A percentile compares a stretch with the other conserved stretches of the same genome.
Conservation (phyloP, 2,329 filamentous ascomycete species). For the Fusarium austroafricanum region DNA sequence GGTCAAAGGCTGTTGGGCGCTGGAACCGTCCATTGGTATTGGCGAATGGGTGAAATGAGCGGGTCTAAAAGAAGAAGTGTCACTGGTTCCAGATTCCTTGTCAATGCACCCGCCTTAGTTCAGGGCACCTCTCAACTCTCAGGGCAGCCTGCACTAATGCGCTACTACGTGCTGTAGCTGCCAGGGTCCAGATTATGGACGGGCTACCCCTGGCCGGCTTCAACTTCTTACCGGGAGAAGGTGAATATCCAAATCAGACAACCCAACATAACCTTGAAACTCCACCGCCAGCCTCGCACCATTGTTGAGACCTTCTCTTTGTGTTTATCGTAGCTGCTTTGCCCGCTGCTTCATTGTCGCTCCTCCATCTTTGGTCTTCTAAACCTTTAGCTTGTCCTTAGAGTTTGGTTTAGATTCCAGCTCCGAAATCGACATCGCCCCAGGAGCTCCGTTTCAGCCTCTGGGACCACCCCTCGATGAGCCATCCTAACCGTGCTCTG, state of each 20-base stretch:
- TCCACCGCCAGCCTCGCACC: constrained; percentile 41
- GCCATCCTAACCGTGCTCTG: constrained; percentile 28
- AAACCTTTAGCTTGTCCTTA: constrained; percentile 29
- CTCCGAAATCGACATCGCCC: constrained; percentile 29
- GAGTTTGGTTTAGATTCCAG: constrained; percentile 38
- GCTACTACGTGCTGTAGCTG: constrained; percentile 26
- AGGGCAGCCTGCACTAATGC: constrained; percentile 16
- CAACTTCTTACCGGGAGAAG: constrained; percentile 33
- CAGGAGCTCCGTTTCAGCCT: constrained; percentile 40
- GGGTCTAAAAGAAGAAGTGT: constrained; percentile 7
- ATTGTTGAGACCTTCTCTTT: constrained; percentile 31
- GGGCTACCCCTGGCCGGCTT: constrained; percentile 39
- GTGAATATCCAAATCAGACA: constrained; percentile 35
- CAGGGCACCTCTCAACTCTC: constrained; percentile 34
- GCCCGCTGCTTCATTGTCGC: constrained; percentile 8
- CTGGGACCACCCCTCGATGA: constrained; percentile 41
- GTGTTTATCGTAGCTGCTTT: constrained; percentile 12
- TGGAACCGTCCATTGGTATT: constrained; percentile 12
- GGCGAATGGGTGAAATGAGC: constrained; percentile 33
- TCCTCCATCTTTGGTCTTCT: constrained; percentile 1
- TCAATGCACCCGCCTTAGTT: constrained; percentile 34
- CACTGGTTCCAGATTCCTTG: constrained; percentile 21
- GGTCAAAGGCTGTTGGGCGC: constrained; percentile 12
- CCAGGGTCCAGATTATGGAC: constrained; percentile 33
- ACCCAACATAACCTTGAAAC: constrained; percentile 27